These are phyloP conservation scores for Apiospora hydei DNA, from an alignment of 2,329 filamentous ascomycete species.

Conservation along the genomic window DNA sequence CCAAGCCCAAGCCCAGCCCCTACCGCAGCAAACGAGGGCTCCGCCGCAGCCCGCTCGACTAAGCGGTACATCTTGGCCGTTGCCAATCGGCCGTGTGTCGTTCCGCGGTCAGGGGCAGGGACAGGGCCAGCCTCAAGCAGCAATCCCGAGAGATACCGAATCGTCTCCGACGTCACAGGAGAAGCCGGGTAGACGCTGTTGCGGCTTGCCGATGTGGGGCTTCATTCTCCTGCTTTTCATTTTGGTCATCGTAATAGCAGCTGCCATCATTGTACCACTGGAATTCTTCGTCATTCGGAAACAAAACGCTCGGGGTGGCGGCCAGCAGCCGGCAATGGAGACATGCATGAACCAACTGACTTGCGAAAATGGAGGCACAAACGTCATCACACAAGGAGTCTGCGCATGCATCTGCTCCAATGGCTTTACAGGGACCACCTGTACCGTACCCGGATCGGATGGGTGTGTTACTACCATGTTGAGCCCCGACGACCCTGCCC, in stretches of 20 bases:
- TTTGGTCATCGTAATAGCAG: conserved; percentile 75
- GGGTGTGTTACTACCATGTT: conserved; percentile 60
- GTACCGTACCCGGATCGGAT: conserved; percentile 53
- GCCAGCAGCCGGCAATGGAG: conserved; percentile 47
- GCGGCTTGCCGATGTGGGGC: conserved; percentile 82
- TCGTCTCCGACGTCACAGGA: neutral
- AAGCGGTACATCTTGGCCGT: conserved; percentile 60
- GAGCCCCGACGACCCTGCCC: conserved; percentile 49
- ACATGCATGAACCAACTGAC: conserved; percentile 67
- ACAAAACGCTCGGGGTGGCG: conserved; percentile 38
- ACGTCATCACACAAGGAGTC: conserved; percentile 68
- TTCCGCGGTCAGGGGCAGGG: conserved; percentile 28
- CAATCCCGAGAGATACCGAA: conserved; percentile 30
- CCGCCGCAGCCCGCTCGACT: conserved; percentile 50
- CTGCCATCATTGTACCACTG: conserved; percentile 82
- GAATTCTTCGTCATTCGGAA: conserved; percentile 69
- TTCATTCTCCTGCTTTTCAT: conserved; percentile 73
- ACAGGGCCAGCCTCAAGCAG: conserved; percentile 34
- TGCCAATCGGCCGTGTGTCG: conserved; percentile 42
- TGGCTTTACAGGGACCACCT: conserved; percentile 74
- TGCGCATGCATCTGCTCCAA: conserved; percentile 91
- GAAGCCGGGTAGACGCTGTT: conserved; percentile 69
- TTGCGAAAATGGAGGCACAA: conserved; percentile 84
- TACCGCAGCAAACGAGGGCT: conserved; percentile 35
- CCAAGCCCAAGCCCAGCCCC: conserved; percentile 41